Percentiles rank a stretch among this genome's conserved stretches.
phyloP scores from a whole-genome alignment of 306 rosid species.

The Vigna angularis region DNA sequence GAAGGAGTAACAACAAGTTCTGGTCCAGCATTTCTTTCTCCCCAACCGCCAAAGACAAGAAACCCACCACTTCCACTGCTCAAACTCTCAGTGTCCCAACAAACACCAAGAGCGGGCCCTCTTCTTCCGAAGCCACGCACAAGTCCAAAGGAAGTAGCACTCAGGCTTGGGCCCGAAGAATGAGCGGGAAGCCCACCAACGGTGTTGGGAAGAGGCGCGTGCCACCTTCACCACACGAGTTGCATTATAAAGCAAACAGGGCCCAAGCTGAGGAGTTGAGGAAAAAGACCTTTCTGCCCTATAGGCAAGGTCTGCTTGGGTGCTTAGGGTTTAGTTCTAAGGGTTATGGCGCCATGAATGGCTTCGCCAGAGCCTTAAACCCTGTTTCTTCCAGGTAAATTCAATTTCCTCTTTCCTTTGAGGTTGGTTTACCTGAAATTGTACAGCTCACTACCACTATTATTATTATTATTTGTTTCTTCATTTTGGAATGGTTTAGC shows the following conservation, averaged over 20 bases:
- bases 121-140: slow-evolving; percentile 41
- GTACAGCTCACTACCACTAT: slow-evolving; percentile 45
- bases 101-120: slow-evolving; percentile 29
- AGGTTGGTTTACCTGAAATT: slow-evolving; percentile 23
- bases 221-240: slow-evolving; percentile 88
- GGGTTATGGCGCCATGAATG: slow-evolving; percentile 96
- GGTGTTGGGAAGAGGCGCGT: slow-evolving; percentile 83
- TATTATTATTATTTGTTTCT: neutral
- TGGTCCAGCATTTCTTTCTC: slow-evolving; percentile 88
- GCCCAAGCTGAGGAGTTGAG: slow-evolving; percentile 94
- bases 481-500: slow-evolving; percentile 40
- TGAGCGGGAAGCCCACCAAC: slow-evolving; percentile 64
- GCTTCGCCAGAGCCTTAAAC: slow-evolving; percentile 92
- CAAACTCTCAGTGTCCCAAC: slow-evolving; percentile 15
- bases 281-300: slow-evolving; percentile 94
- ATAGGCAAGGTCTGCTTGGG: slow-evolving; percentile 88
- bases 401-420: neutral
- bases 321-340: slow-evolving; percentile 96
- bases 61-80: slow-evolving; percentile 22
- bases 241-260: slow-evolving; percentile 86
- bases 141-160: slow-evolving; percentile 44
- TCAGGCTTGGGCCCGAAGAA: slow-evolving; percentile 55
- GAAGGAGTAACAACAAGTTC: slow-evolving; percentile 87
- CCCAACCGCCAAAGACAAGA: slow-evolving; percentile 74
- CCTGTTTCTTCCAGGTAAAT: slow-evolving; percentile 93